Conservation (phyloP, 2,329 filamentous ascomycete genomes). For the Pseudonectria buxi region DNA sequence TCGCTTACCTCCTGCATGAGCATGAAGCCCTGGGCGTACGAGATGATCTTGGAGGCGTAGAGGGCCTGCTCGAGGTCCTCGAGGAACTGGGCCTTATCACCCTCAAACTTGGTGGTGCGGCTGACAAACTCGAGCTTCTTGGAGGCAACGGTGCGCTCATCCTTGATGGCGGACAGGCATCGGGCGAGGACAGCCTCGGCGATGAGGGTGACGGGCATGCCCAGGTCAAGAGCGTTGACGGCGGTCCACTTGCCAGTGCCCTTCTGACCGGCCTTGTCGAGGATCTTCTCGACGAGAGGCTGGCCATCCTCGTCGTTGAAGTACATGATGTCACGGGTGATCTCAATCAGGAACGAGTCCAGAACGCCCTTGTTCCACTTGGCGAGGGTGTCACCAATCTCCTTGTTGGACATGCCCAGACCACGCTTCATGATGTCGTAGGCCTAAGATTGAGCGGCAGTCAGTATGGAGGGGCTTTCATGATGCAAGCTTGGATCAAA, state of each 20-base stretch:
- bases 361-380: constrained; percentile 99
- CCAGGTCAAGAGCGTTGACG: constrained; percentile 96
- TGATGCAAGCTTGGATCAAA: neutral
- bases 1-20: constrained; percentile 86
- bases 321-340: constrained; percentile 97
- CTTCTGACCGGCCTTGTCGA: constrained; percentile 98
- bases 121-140: constrained; percentile 67
- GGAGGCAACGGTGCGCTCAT: constrained; percentile 79
- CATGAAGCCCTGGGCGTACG: constrained; percentile 99
- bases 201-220: constrained; percentile 97
- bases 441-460: constrained; percentile 50
- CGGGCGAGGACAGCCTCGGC: constrained; percentile 94
- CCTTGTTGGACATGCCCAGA: constrained; percentile 80
- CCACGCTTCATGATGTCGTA: constrained; percentile 99
- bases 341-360: constrained; percentile 98
- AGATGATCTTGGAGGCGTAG: constrained; percentile 99
- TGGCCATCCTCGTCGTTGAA: constrained; percentile 92
- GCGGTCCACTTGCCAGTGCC: constrained; percentile 99
- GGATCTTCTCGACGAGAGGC: constrained; percentile 94
- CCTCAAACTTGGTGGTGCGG: constrained; percentile 72
- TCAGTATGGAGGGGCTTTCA: constrained; percentile 10
- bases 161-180: constrained; percentile 91
- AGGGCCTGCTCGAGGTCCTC: constrained; percentile 97
- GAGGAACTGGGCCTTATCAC: constrained; percentile 88
- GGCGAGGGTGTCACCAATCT: constrained; percentile 89